Conservation (phyloP, 2,329 filamentous ascomycete genomes). For the Macrophomina tecta region DNA sequence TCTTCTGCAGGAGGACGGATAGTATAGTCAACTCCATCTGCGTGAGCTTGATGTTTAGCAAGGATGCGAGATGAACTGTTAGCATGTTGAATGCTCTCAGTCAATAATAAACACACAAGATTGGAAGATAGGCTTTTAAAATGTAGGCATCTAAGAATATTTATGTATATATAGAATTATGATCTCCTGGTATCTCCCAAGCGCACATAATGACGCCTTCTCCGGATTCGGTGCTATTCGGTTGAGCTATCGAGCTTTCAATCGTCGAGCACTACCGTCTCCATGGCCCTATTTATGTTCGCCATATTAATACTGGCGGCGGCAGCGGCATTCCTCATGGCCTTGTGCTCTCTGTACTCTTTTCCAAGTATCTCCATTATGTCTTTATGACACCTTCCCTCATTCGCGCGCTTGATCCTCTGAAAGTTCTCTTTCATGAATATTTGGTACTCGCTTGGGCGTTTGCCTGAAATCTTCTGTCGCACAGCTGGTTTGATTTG, state of each 20-base stretch:
- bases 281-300: conserved; percentile 25
- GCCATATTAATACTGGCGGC: neutral
- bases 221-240: too few species aligned
- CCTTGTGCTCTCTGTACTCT: conserved; percentile 63
- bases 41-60: too few species aligned
- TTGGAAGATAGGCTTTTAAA: too few species aligned
- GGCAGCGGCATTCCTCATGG: conserved; percentile 7
- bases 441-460: conserved; percentile 59
- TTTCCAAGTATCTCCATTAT: conserved; percentile 71
- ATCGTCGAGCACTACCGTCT: conserved; percentile 28
- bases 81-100: too few species aligned
- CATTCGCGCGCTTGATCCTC: conserved; percentile 62
- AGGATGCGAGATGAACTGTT: too few species aligned
- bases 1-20: too few species aligned
- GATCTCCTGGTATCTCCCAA: too few species aligned
- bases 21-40: too few species aligned
- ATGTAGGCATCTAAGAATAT: too few species aligned
- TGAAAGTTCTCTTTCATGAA: conserved; percentile 74
- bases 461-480: conserved; percentile 32
- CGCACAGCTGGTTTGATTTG: conserved; percentile 74
- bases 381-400: conserved; percentile 57
- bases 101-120: too few species aligned
- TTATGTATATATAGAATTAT: too few species aligned
- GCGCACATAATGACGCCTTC: too few species aligned
- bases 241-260: neutral